These are phyloP conservation scores for Cercophora sp. DNA, from an alignment of 495 filamentous ascomycete genomes.

Conservation along the genomic window DNA sequence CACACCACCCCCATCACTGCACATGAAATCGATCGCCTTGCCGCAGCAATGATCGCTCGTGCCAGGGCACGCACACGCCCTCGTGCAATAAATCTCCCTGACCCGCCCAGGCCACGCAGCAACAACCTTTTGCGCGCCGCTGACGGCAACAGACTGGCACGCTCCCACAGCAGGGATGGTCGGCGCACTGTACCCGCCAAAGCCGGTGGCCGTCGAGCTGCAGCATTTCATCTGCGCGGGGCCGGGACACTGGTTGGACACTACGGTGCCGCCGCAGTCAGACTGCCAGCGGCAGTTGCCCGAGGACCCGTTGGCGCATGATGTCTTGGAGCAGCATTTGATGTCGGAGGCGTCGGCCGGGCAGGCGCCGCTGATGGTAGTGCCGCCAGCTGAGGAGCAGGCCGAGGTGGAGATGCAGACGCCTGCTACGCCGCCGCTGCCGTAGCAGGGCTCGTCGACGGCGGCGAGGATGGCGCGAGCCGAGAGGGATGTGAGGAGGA, in stretches of 20 bases:
- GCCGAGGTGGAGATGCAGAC: conserved; percentile 31
- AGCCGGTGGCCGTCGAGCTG: conserved; percentile 22
- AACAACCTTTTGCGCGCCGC: conserved; percentile 32
- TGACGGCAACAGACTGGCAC: conserved; percentile 35
- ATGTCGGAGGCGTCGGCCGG: conserved; percentile 33
- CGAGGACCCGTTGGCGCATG: conserved; percentile 26
- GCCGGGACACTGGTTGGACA: conserved; percentile 36
- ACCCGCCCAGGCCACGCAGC: conserved; percentile 33
- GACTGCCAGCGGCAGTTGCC: conserved; percentile 36
- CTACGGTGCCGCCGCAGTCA: conserved; percentile 31
- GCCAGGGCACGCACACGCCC: conserved; percentile 27
- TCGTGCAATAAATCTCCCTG: conserved; percentile 33
- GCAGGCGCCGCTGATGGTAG: conserved; percentile 30
- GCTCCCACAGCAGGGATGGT: conserved; percentile 30
- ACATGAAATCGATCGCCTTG: conserved; percentile 43
- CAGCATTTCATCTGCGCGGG: conserved; percentile 39
- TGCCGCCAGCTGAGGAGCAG: conserved; percentile 32
- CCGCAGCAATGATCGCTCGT: conserved; percentile 40
- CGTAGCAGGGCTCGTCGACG: conserved; percentile 37
- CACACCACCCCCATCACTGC: conserved; percentile 36
- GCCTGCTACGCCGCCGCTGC: conserved; percentile 27
- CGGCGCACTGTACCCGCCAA: conserved; percentile 28
- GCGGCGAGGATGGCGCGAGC: conserved; percentile 25
- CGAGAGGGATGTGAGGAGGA: not conserved
- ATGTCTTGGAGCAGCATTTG: conserved; percentile 40